These are phyloP conservation scores for Pseudotsuga menziesii DNA, from an alignment of 75 land plant genomes.

Conservation along the genomic window DNA sequence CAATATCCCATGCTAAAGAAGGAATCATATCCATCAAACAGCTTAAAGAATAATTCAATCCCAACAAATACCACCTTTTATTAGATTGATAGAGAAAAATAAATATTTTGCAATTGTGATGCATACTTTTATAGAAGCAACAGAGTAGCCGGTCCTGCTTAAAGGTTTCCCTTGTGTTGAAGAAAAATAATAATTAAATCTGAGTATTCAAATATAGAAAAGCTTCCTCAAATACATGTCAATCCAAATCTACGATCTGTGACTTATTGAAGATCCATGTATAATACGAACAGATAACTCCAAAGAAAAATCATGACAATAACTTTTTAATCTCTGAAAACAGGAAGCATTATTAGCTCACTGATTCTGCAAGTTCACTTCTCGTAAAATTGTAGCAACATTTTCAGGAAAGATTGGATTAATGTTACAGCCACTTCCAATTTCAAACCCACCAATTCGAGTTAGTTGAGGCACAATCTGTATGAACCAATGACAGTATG, in stretches of 20 bases:
- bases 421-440: slow-evolving; percentile 85
- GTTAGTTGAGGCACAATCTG: slow-evolving; percentile 75
- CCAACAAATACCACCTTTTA: background rate
- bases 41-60: background rate
- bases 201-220: background rate
- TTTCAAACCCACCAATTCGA: slow-evolving; percentile 75
- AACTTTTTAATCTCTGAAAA: background rate
- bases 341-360: background rate
- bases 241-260: background rate
- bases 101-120: background rate
- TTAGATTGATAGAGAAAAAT: background rate
- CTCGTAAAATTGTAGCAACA: slow-evolving; percentile 63
- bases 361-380: slow-evolving; percentile 18
- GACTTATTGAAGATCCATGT: background rate
- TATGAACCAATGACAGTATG: slow-evolving; percentile 74
- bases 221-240: background rate
- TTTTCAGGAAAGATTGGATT: slow-evolving; percentile 88
- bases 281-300: background rate
- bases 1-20: background rate
- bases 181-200: background rate
- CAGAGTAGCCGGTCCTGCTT: background rate
- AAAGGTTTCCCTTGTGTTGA: background rate
- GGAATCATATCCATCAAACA: background rate
- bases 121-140: background rate
- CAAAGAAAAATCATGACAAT: background rate